Evolutionary conservation across 2,329 filamentous ascomycete species (phyloP), one percentile per base, ranked within the genome.

Genomic region (Podosphaera fusca): DNA sequence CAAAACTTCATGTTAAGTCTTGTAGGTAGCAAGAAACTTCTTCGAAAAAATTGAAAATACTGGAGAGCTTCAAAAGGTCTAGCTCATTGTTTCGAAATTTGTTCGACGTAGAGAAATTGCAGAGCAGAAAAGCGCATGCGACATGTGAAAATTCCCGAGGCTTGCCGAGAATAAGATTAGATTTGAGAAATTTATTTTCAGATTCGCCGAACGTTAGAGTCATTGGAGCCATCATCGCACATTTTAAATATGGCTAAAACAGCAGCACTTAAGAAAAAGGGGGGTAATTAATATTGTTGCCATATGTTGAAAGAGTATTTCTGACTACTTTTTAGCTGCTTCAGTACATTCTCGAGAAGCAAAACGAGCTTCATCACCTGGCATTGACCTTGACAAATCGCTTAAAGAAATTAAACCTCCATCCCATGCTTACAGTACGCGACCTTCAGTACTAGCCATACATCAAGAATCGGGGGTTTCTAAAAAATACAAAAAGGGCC

Each of bases 301-400:
- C 40, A 10, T 29, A 10, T 35, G 45, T 40, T 21, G 33, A 10
- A 21, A 21, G 12, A 38, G 30, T 8, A 38, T 56, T 21, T 31
- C 53, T 58, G 53, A 58, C 29, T 55, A 56, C 50, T 21, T 49
- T 59, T 4, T 56, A 66, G 65, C 56, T 72, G 57, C 73, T 74
- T 85, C 84, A 3, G 69, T 80, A 58, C 84, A 82, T 71, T 89
- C 85, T 56, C 82, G 85, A 61, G 84, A 83, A 58, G 83, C 84
- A 46, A 79, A 84, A 65, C 80, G 85, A 61, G 84, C 81, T 52
- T 79, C 79, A 14, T 84, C 82, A 3, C 82, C 84, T 33, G 74
- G 80, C 64, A 81, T 86, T 69, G 71, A 85, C 69, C 77, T 78
- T 49, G 82, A 86, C 73, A 85, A 85, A 70, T 84, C 81, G 5